Evolutionary conservation across 1,284 basidiomycete species (phyloP).

Genomic region (Ustilago loliicola): DNA sequence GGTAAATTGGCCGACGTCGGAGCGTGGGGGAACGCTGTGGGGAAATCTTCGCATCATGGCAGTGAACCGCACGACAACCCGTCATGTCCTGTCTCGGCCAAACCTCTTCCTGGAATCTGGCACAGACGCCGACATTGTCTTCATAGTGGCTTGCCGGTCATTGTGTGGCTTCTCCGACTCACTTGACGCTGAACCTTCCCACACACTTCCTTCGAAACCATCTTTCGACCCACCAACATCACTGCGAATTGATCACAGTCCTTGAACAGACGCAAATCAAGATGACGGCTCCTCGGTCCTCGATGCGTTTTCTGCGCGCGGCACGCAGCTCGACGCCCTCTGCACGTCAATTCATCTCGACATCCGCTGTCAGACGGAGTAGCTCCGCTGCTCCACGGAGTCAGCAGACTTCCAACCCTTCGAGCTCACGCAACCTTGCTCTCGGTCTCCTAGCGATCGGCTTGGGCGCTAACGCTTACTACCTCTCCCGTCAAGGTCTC

Average conservation of each 20-base stretch:
- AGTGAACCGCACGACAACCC: not conserved
- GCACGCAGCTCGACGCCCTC: constrained; percentile 10
- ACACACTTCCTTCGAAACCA: no score
- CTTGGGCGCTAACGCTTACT: constrained; percentile 37
- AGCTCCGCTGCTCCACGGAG: constrained; percentile 4
- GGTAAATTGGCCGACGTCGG: not conserved
- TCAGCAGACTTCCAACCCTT: not conserved
- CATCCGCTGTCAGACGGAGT: constrained; percentile 20
- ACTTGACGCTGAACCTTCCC: not conserved
- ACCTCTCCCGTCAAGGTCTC: constrained; percentile 20
- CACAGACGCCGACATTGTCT: not conserved
- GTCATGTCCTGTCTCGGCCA: not conserved
- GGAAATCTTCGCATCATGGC: not conserved
- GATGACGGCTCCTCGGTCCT: constrained; percentile 21
- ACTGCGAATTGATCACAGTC: not conserved
- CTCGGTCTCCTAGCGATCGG: constrained; percentile 40
- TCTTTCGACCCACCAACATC: not conserved
- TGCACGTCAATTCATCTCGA: constrained; percentile 5
- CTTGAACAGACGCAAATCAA: not conserved
- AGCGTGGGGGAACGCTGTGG: constrained; percentile 2
- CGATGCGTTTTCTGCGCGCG: constrained; percentile 1
- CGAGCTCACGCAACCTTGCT: constrained; percentile 23
- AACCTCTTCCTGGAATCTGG: constrained; percentile 3
- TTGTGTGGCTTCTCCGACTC: not conserved
- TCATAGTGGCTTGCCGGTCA: not conserved